These are phyloP conservation scores for Neurospora tetraspora DNA, from an alignment of 495 filamentous ascomycete genomes.

Conservation along the genomic window DNA sequence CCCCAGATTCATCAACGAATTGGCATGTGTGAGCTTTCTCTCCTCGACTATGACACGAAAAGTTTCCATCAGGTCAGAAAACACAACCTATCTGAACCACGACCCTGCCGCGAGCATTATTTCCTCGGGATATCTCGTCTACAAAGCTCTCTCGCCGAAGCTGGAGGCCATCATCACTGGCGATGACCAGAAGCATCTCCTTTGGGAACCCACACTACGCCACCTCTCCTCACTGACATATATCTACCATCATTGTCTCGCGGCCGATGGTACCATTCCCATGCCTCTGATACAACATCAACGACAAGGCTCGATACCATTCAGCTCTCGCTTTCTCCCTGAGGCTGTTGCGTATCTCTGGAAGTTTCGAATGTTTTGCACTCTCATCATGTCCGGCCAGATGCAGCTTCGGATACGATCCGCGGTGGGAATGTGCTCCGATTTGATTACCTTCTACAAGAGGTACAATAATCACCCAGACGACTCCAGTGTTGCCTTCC, in stretches of 20 bases:
- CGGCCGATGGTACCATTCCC: constrained; percentile 23
- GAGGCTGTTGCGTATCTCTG: constrained; percentile 52
- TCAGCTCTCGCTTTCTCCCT: constrained; percentile 15
- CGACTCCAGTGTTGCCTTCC: constrained; percentile 37
- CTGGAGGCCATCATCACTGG: constrained; percentile 33
- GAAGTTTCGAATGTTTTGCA: constrained; percentile 60
- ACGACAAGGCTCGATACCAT: constrained; percentile 14
- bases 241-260: constrained; percentile 34
- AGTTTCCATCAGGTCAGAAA: constrained; percentile 13
- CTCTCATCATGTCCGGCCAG: constrained; percentile 66
- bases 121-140: constrained; percentile 27
- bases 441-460: constrained; percentile 54
- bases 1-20: constrained; percentile 33
- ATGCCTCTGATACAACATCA: constrained; percentile 23
- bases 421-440: constrained; percentile 56
- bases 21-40: constrained; percentile 28
- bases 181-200: constrained; percentile 36
- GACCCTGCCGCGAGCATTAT: constrained; percentile 20
- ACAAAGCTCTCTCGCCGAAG: constrained; percentile 27
- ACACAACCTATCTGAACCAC: constrained; percentile 3
- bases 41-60: constrained; percentile 17
- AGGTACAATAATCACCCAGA: constrained; percentile 31
- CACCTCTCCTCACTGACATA: constrained; percentile 26
- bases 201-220: constrained; percentile 30
- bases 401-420: constrained; percentile 82